Base-by-base conservation (phyloP, 768 basidiomycete genomes). In the Saitozyma sp. region DNA sequence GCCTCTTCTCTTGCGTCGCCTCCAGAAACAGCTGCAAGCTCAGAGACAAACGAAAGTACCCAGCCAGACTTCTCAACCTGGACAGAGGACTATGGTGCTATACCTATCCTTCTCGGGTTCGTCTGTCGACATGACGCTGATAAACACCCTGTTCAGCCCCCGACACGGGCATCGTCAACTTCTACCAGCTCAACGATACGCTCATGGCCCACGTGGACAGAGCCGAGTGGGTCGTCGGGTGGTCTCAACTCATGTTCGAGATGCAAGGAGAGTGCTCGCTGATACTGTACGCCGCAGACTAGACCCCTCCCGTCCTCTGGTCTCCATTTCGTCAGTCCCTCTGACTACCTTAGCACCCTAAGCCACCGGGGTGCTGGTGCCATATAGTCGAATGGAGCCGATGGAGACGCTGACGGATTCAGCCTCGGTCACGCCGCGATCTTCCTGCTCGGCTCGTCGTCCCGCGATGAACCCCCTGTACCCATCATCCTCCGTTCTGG, bases 191-290 rank as follows among this genome's bases (percentile, higher is more conserved):
- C 50, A 89, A 87, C 79, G 93, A 98, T 66, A 91, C 92, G 0
- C 85, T 99, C 17, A 97, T 97, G 89, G 95, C 86, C 0, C 95
- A 99, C 77, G 91, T 96, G n/a, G 95, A 99, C 78, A 89, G 91
- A 17, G 92, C 94, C 19, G 95, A 99, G 75, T 76, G 46, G 65
- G 75, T 66, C 11, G 2, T 29, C 29, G 29, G 2, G 29, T 29
- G 29, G 29, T 29, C 29, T 51, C 29, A 19, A 3, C 8, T 49
- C n/a, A 29, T 29, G 29, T 29, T 29, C 29, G 29, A 29, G 29
- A 10, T 19, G 50, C 14, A 10, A 41, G 40, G 10, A 9, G 49
- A 43, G 19, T 43, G 6, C 41, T 40, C 7, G 19, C 11, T 46
- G 13, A 17, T 11, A 17, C 45, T 46, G 45, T 54, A 51, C 41